These are phyloP conservation scores for Coniochaeta sp. DNA, from an alignment of 2,329 filamentous ascomycete species.

Conservation along the genomic window DNA sequence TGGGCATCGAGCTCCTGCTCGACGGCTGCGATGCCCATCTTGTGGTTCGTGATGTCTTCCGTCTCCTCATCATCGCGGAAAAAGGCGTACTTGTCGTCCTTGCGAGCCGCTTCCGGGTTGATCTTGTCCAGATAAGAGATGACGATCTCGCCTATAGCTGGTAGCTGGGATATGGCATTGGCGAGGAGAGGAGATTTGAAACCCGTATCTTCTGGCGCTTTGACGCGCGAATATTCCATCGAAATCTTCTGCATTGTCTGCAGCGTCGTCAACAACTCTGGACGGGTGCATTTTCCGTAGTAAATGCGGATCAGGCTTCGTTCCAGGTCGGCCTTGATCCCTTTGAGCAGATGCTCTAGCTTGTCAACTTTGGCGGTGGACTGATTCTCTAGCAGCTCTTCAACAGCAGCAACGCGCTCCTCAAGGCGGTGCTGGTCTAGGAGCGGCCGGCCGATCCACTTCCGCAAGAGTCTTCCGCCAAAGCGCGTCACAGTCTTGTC, in stretches of 20 bases:
- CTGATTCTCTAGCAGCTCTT: slow-evolving; percentile 69
- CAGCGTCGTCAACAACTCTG: slow-evolving; percentile 77
- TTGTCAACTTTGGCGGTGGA: slow-evolving; percentile 64
- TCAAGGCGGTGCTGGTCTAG: slow-evolving; percentile 70
- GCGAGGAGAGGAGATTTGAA: slow-evolving; percentile 66
- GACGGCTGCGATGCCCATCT: slow-evolving; percentile 83
- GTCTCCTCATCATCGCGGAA: slow-evolving; percentile 84
- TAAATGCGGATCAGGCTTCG: slow-evolving; percentile 92
- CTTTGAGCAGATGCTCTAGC: slow-evolving; percentile 62
- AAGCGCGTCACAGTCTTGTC: slow-evolving; percentile 89
- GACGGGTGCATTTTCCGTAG: slow-evolving; percentile 89
- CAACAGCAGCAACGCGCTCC: slow-evolving; percentile 74
- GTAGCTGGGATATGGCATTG: slow-evolving; percentile 66
- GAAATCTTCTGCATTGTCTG: slow-evolving; percentile 80
- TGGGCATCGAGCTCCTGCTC: slow-evolving; percentile 84
- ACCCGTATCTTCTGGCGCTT: slow-evolving; percentile 56
- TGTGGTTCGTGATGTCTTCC: slow-evolving; percentile 81
- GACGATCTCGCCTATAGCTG: slow-evolving; percentile 67
- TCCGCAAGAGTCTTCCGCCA: slow-evolving; percentile 78
- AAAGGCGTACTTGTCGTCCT: slow-evolving; percentile 90
- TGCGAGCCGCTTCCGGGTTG: slow-evolving; percentile 73
- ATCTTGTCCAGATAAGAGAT: slow-evolving; percentile 75
- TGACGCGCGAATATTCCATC: slow-evolving; percentile 64
- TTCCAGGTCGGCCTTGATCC: slow-evolving; percentile 76
- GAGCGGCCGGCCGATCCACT: slow-evolving; percentile 90